Evolutionary conservation across 2,329 filamentous ascomycete genomes (phyloP).

Genomic region (Xylariaceae sp.): DNA sequence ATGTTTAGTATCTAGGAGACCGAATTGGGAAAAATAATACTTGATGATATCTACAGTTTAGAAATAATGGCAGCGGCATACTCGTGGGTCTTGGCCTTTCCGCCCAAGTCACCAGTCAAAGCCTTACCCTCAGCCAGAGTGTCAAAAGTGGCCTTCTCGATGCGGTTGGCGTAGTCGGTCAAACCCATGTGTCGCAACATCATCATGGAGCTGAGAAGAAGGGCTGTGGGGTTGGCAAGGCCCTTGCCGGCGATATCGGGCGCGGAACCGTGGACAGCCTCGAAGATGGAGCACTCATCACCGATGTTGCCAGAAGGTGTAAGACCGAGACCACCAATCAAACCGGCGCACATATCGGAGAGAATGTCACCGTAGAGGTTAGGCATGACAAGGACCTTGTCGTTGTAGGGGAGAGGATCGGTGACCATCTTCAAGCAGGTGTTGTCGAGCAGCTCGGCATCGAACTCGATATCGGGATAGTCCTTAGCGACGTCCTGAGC

Average conservation of each 20-base stretch:
- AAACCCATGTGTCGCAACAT: slow-evolving; percentile 99
- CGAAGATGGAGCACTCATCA: slow-evolving; percentile 99
- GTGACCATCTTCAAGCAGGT: slow-evolving; percentile 98
- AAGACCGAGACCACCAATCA: slow-evolving; percentile 95
- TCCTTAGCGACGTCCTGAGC: slow-evolving; percentile 87
- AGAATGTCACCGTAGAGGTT: slow-evolving; percentile 99
- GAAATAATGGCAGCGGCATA: slow-evolving; percentile 88
- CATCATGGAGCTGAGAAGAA: slow-evolving; percentile 96
- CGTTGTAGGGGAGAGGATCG: slow-evolving; percentile 94
- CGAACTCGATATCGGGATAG: slow-evolving; percentile 93
- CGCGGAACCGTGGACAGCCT: slow-evolving; percentile 96
- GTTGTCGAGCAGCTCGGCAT: slow-evolving; percentile 97
- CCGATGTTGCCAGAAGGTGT: slow-evolving; percentile 98
- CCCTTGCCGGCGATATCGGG: slow-evolving; percentile 95
- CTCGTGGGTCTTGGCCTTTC: slow-evolving; percentile 92
- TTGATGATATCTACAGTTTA: slow-evolving; percentile 48
- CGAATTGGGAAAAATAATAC: slow-evolving; percentile 10
- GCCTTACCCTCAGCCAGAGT: slow-evolving; percentile 94
- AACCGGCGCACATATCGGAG: slow-evolving; percentile 97
- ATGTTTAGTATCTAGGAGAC: no score
- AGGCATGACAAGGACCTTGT: slow-evolving; percentile 97
- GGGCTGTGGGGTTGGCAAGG: slow-evolving; percentile 93
- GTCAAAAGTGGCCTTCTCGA: slow-evolving; percentile 93
- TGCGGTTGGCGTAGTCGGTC: slow-evolving; percentile 75
- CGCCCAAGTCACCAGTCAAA: slow-evolving; percentile 92